Evolutionary conservation across 139 green algal genomes (phyloP).

Genomic region (Haematococcus sp.): DNA sequence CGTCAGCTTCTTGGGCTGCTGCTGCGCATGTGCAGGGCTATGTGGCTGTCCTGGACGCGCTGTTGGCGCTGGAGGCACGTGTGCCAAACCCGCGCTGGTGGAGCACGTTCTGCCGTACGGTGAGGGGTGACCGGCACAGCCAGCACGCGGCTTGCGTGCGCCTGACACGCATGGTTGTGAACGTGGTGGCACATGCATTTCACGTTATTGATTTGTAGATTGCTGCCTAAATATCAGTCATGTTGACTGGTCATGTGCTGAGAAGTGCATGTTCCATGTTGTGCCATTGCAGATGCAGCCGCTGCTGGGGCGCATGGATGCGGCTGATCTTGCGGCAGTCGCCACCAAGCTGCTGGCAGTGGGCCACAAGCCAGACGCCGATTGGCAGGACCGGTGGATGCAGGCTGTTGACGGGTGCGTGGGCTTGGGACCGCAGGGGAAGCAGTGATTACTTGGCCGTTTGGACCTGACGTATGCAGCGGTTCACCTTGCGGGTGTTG

Average conservation of each 20-base stretch:
- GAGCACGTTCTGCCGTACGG: neutral
- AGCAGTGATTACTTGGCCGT: too few species aligned
- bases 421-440: neutral
- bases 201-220: too few species aligned
- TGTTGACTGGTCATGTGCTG: too few species aligned
- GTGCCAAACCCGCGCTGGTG: neutral
- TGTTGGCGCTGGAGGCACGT: neutral
- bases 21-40: too few species aligned
- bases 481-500: neutral
- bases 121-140: neutral
- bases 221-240: too few species aligned
- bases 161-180: too few species aligned
- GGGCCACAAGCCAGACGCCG: conserved; percentile 1
- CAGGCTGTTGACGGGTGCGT: neutral
- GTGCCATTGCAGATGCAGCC: neutral
- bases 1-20: too few species aligned
- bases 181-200: too few species aligned
- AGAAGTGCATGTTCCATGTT: too few species aligned
- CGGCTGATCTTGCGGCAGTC: neutral
- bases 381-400: neutral
- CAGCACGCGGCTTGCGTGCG: too few species aligned
- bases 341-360: neutral
- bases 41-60: neutral
- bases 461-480: neutral
- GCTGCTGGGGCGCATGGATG: neutral